Evolutionary conservation across 1,284 basidiomycete species (phyloP).

Genomic region (Leccinum olivaceoglutinosum): DNA sequence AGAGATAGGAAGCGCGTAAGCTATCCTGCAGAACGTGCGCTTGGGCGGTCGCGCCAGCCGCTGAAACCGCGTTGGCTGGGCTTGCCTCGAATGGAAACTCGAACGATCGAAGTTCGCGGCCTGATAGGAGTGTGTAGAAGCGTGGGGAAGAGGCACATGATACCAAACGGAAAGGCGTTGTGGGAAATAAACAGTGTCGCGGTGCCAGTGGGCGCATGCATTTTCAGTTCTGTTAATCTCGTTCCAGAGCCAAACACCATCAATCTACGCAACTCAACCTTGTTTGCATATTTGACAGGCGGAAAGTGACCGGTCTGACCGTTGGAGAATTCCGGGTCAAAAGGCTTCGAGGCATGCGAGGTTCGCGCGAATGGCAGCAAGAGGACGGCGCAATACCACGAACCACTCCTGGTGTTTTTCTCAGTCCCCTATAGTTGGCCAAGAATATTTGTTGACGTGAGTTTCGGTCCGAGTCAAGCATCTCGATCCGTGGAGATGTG

Average conservation of each 20-base stretch:
- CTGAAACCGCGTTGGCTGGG: background rate
- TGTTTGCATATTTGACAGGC: constrained; percentile 5
- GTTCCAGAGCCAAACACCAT: background rate
- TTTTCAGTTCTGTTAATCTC: background rate
- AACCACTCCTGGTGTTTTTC: background rate
- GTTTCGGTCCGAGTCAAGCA: background rate
- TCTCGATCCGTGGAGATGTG: background rate
- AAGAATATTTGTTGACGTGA: background rate
- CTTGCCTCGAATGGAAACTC: constrained; percentile 8
- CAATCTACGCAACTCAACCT: constrained; percentile 14
- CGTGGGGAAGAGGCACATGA: constrained; percentile 14
- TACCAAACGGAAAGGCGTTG: background rate
- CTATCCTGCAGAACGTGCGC: constrained; percentile 3
- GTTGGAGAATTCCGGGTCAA: background rate
- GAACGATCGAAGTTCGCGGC: constrained; percentile 11
- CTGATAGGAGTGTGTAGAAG: constrained; percentile 14
- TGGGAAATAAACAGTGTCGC: constrained; percentile 1
- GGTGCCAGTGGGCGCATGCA: background rate
- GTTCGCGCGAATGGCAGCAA: constrained; percentile 5
- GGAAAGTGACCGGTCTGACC: background rate
- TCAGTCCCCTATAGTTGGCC: background rate
- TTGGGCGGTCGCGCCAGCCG: constrained; percentile 4
- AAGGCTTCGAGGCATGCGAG: background rate
- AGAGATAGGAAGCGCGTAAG: background rate
- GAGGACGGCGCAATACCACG: background rate